Percentiles rank a stretch among this genome's conserved stretches.
These are phyloP conservation scores for Dianthus caryophyllus DNA, from an alignment of 148 eudicot species.

Conservation along the genomic window DNA sequence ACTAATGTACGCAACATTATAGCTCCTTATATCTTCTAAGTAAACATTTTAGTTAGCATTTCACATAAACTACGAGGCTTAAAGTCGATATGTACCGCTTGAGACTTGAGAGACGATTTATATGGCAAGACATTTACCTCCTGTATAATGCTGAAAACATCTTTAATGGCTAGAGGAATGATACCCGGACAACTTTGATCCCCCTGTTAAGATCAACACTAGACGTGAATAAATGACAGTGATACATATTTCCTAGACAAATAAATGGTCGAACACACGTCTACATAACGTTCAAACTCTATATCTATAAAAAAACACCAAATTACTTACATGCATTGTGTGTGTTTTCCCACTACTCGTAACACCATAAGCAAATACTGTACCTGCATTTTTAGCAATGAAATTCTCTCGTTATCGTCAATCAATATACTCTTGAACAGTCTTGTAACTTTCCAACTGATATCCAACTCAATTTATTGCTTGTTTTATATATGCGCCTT, in stretches of 20 bases:
- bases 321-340: conserved; percentile 33
- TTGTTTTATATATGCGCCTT: not conserved
- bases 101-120: not conserved
- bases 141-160: conserved; percentile 78
- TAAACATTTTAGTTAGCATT: not conserved
- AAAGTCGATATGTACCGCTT: not conserved
- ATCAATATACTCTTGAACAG: not conserved
- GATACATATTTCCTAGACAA: not conserved
- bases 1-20: not conserved
- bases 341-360: conserved; percentile 73
- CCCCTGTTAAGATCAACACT: conserved; percentile 39
- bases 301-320: not conserved
- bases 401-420: not conserved
- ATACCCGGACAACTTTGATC: conserved; percentile 79
- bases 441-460: not conserved
- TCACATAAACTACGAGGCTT: too few relatives aligned
- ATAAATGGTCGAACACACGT: not conserved
- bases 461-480: not conserved
- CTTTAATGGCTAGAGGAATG: conserved; percentile 80
- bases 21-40: not conserved
- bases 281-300: not conserved
- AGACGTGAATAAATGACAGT: not conserved
- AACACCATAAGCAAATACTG: conserved; percentile 75
- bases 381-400: conserved; percentile 34
- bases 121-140: conserved; percentile 41